phyloP scores from a whole-genome alignment of 2,329 filamentous ascomycete genomes.

The Monosporascus sp. region DNA sequence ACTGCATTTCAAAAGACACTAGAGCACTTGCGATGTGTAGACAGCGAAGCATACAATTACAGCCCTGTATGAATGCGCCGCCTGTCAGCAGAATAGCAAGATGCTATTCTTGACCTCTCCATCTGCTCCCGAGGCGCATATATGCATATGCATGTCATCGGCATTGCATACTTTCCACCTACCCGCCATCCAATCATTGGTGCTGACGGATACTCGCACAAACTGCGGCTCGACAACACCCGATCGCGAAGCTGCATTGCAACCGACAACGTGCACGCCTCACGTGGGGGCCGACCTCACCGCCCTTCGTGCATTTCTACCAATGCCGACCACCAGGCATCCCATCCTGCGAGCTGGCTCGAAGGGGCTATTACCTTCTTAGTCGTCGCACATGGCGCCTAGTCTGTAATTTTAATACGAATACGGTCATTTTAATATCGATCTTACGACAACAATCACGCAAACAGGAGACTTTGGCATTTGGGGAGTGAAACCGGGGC shows the following conservation, averaged over 20 bases:
- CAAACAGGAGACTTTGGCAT: conserved; percentile 15
- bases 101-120: conserved; percentile 15
- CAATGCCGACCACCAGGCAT: no score
- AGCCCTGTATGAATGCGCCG: background rate
- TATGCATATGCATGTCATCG: conserved; percentile 16
- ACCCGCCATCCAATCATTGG: conserved; percentile 4
- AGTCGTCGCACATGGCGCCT: conserved; percentile 12
- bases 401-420: conserved; percentile 20
- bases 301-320: background rate
- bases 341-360: conserved; percentile 22
- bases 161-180: conserved; percentile 14
- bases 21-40: background rate
- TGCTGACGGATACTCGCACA: conserved; percentile 10
- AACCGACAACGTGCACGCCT: background rate
- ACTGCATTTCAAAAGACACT: background rate
- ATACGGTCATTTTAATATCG: conserved; percentile 20
- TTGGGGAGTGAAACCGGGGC: conserved; percentile 9
- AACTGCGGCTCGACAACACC: conserved; percentile 12
- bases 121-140: conserved; percentile 11
- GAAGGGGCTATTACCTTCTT: conserved; percentile 16
- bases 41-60: background rate
- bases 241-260: conserved; percentile 7
- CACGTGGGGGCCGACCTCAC: background rate
- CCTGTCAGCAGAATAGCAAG: background rate
- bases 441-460: conserved; percentile 7